Evolutionary conservation across 108 stramenopile species (phyloP).

Genomic region (Phaeodactylum tricornutum): DNA sequence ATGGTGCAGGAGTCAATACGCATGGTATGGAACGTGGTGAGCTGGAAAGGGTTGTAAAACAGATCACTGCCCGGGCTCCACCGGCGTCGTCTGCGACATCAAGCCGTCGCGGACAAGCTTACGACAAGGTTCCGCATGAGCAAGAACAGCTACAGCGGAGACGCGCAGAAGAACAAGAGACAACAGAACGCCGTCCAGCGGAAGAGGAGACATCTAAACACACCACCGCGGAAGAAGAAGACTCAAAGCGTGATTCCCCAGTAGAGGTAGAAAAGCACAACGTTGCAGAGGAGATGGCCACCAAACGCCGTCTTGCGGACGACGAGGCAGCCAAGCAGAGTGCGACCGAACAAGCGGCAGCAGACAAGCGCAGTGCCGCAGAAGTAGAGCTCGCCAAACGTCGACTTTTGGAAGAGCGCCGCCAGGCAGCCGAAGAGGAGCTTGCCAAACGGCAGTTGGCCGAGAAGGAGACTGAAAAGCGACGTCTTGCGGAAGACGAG

Average conservation of each 20-base stretch:
- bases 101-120: neutral
- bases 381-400: too few species aligned
- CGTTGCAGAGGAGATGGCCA: slow-evolving; percentile 1
- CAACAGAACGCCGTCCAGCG: neutral
- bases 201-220: slow-evolving; percentile 3
- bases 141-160: neutral
- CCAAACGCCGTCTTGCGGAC: slow-evolving; percentile 2
- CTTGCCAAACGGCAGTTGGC: too few species aligned
- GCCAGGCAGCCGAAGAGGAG: too few species aligned
- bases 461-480: neutral
- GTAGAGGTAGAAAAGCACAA: slow-evolving; percentile 14
- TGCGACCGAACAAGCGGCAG: neutral
- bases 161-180: slow-evolving; percentile 6
- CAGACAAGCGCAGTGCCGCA: neutral
- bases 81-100: neutral
- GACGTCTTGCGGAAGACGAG: slow-evolving; percentile 22
- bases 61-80: slow-evolving; percentile 1
- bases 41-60: slow-evolving; percentile 49
- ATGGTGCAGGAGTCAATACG: slow-evolving; percentile 72
- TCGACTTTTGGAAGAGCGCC: too few species aligned
- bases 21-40: slow-evolving; percentile 77
- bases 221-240: neutral
- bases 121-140: neutral
- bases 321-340: slow-evolving; percentile 2
- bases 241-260: slow-evolving; percentile 6